These are phyloP conservation scores for Hanseniaspora gamundiae DNA, from an alignment of 1,139 yeast genomes.

Conservation along the genomic window DNA sequence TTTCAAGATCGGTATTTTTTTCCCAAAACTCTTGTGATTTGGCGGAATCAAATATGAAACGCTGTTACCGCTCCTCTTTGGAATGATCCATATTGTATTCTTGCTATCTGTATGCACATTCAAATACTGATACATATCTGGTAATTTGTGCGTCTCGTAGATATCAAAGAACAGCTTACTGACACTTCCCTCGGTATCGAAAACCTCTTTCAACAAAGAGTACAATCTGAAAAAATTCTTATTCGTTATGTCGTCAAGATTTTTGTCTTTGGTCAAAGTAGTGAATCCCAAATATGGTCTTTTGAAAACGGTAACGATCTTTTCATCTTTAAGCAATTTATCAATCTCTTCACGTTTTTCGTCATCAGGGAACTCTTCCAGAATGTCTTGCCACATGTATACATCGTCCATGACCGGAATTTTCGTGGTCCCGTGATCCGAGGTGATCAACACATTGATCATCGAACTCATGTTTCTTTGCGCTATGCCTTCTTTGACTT, in stretches of 20 bases:
- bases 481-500: slow-evolving; percentile 36
- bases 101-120: slow-evolving; percentile 6
- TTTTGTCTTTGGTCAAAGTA: slow-evolving; percentile 2
- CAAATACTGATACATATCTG: not conserved
- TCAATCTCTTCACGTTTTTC: not conserved
- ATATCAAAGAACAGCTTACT: not conserved
- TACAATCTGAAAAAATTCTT: not conserved
- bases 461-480: slow-evolving; percentile 47
- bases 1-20: slow-evolving; percentile 17
- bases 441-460: slow-evolving; percentile 64
- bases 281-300: slow-evolving; percentile 8
- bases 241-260: slow-evolving; percentile 7
- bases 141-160: not conserved
- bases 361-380: not conserved
- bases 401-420: slow-evolving; percentile 62
- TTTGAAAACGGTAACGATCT: not conserved
- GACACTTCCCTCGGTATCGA: not conserved
- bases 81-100: slow-evolving; percentile 6
- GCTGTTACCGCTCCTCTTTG: not conserved
- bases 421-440: no score
- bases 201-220: not conserved
- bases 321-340: slow-evolving; percentile 10
- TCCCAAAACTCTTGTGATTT: slow-evolving; percentile 32
- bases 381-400: slow-evolving; percentile 14
- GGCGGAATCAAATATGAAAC: not conserved